These are phyloP conservation scores for Setaria italica DNA, from an alignment of 202 grass and related monocot genomes.

Conservation along the genomic window DNA sequence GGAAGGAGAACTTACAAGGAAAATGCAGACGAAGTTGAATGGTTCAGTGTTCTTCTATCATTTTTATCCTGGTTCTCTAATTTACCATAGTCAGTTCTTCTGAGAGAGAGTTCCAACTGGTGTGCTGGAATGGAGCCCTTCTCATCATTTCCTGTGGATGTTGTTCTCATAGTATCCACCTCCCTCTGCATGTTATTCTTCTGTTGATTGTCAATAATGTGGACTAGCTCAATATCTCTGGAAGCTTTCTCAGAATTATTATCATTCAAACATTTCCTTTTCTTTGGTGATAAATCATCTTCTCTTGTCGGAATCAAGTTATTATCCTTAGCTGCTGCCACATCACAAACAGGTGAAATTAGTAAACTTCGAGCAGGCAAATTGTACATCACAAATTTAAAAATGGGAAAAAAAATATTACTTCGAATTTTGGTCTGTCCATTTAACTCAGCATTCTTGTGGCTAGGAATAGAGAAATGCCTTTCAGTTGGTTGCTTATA, in stretches of 20 bases:
- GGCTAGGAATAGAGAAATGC: conserved; percentile 29
- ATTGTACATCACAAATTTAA: neutral
- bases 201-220: conserved; percentile 51
- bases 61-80: conserved; percentile 63
- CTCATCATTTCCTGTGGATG: conserved; percentile 35
- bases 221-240: conserved; percentile 51
- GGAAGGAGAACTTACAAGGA: conserved; percentile 69
- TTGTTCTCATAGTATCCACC: conserved; percentile 37
- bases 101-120: conserved; percentile 87
- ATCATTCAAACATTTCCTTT: conserved; percentile 23
- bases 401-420: conserved; percentile 5
- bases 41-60: conserved; percentile 75
- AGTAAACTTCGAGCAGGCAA: conserved; percentile 28
- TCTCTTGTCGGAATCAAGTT: conserved; percentile 38
- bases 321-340: conserved; percentile 38
- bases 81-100: conserved; percentile 72
- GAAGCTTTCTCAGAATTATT: conserved; percentile 46
- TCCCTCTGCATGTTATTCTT: conserved; percentile 24
- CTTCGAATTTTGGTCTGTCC: conserved; percentile 25
- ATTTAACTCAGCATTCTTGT: conserved; percentile 13
- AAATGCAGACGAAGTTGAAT: conserved; percentile 94
- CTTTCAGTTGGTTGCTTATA: conserved; percentile 44
- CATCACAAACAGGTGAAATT: conserved; percentile 35
- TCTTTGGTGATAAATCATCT: conserved; percentile 30
- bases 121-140: conserved; percentile 50